Conservation (phyloP, 768 basidiomycete species). For the Hypholoma fasciculare region DNA sequence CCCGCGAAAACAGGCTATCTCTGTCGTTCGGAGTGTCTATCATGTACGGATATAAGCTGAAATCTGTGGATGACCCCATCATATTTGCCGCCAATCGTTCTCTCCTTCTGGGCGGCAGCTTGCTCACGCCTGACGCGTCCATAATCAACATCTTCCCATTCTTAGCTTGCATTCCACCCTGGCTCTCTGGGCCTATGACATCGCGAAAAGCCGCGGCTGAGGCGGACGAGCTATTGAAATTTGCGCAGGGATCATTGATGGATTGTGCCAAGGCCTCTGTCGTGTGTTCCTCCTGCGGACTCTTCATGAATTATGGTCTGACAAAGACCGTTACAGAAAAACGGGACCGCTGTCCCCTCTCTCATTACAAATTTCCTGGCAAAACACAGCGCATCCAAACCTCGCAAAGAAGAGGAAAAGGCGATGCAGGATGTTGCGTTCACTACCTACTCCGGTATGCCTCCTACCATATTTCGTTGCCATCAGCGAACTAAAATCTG, state of each 20-base stretch:
- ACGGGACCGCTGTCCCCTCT: neutral
- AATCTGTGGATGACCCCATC: slow-evolving; percentile 13
- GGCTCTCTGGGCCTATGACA: slow-evolving; percentile 12
- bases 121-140: slow-evolving; percentile 6
- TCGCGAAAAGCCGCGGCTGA: slow-evolving; percentile 3
- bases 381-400: neutral
- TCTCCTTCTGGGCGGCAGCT: neutral
- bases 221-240: neutral
- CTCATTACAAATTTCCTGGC: slow-evolving; percentile 1
- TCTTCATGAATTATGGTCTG: neutral
- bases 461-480: neutral
- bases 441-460: neutral
- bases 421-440: neutral
- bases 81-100: slow-evolving; percentile 6
- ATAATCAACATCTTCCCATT: slow-evolving; percentile 13
- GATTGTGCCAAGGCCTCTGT: slow-evolving; percentile 3
- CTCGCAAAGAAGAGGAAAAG: neutral
- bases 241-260: slow-evolving; percentile 2
- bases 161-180: slow-evolving; percentile 9
- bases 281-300: neutral
- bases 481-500: neutral
- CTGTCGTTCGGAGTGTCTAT: slow-evolving; percentile 10
- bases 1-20: slow-evolving; percentile 7
- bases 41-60: slow-evolving; percentile 17
- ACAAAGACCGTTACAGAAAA: neutral